Percentiles rank a stretch among this genome's conserved stretches.
Evolutionary conservation across 768 basidiomycete species (phyloP).

Genomic region (Mycena crocata): DNA sequence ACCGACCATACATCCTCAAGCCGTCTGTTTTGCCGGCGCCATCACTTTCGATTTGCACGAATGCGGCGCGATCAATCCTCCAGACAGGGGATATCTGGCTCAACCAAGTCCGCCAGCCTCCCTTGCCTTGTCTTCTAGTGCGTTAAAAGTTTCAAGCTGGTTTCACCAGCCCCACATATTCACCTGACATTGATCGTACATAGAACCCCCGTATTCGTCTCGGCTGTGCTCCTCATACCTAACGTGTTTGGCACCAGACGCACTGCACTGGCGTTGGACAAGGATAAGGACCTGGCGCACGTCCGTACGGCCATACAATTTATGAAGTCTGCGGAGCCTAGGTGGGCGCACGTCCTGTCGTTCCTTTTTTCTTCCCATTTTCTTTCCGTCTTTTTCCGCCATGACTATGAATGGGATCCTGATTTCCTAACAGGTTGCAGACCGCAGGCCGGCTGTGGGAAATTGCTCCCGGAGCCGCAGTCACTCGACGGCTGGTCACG

Average conservation of each 20-base stretch:
- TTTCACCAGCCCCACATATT: background rate
- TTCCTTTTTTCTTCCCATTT: too few species aligned
- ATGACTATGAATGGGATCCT: background rate
- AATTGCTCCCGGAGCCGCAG: constrained; percentile 39
- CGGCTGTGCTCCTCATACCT: background rate
- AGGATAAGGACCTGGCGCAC: background rate
- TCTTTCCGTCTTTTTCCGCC: too few species aligned
- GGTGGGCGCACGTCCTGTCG: constrained; percentile 43
- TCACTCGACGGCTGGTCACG: constrained; percentile 35
- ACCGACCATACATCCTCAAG: constrained; percentile 58
- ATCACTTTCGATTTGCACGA: constrained; percentile 64
- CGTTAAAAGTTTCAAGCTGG: background rate
- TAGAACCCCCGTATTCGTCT: constrained; percentile 6
- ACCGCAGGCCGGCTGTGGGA: constrained; percentile 16
- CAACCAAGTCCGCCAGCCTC: background rate
- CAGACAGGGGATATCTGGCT: constrained; percentile 52
- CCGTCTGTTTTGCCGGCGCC: constrained; percentile 46
- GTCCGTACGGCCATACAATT: constrained; percentile 8
- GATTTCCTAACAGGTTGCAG: background rate
- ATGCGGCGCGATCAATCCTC: constrained; percentile 59
- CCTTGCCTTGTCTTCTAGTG: constrained; percentile 21
- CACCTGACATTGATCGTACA: background rate
- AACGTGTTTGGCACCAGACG: constrained; percentile 3
- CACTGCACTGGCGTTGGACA: background rate
- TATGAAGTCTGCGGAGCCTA: constrained; percentile 3